Base-by-base conservation (phyloP, 192 early-diverging fungal species). In the Umbelopsis sp. region DNA sequence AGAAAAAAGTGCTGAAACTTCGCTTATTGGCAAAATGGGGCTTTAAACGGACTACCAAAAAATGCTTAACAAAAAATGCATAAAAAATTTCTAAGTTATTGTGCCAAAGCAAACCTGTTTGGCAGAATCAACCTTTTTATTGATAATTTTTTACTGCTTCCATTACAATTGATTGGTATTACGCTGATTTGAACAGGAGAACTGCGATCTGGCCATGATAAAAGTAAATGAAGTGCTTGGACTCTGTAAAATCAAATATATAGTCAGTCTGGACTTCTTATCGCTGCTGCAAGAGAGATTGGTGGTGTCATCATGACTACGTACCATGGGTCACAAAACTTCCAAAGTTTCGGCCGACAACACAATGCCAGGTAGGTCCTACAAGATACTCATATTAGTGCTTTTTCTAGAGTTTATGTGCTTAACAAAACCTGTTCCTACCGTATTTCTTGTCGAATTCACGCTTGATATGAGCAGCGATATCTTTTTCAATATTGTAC, bases 291-390 rank as follows among this genome's bases (percentile, higher is more conserved):
- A n/a, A n/a, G n/a, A n/a, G n/a, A n/a, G n/a, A n/a, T 74, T 29
- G 16, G 12, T 11, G 4, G 31, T 62, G n/a, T 43, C 36, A 56
- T 62, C 43, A 71, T 29, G 34, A 38, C 26, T 34, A 56, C 80
- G 80, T 84, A 88, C 87, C 97, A 73, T 99, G 97, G 29, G 98
- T 98, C 20, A 98, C 98, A 74, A 95, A 97, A 41, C 95, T 97
- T 45, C 97, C 98, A 94, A 98, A 99, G 90, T 96, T 98, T 71
- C 96, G 88, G 66, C 98, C 98, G 45, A 99, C 98, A 65, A 99
- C 94, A 74, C 94, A 95, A 78, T 99, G 98, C 97, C 98, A 99
- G 65, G 97, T 96, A 16, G 93, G 90, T 76, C 96, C 77, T 78
- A 52, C 31, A 70, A 50, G 53, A 44, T 36, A 16, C 24, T 51